Evolutionary conservation across 495 filamentous ascomycete genomes (phyloP).

Genomic region (Penicillium paradoxum): DNA sequence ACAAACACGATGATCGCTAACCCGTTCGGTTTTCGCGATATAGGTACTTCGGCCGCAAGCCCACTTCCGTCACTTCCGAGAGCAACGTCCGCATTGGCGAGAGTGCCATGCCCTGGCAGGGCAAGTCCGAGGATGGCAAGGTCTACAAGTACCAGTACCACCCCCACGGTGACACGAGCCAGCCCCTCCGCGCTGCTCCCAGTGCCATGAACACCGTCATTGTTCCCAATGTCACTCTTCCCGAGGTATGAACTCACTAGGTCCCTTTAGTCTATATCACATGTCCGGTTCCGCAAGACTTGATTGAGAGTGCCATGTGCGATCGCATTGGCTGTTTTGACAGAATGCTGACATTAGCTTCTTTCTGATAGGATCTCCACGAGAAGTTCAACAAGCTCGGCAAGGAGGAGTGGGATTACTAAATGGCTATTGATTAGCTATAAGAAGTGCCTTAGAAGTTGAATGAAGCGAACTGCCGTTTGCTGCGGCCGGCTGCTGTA

Average conservation of each 20-base stretch:
- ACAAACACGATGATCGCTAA: slow-evolving; percentile 11
- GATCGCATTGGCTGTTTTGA: slow-evolving; percentile 12
- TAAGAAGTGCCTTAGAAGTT: slow-evolving; percentile 8
- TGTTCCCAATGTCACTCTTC: slow-evolving; percentile 85
- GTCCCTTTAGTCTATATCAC: background rate
- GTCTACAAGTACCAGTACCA: slow-evolving; percentile 87
- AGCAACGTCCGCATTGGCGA: slow-evolving; percentile 65
- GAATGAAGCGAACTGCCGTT: slow-evolving; percentile 22
- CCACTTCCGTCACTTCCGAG: slow-evolving; percentile 81
- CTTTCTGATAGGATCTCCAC: slow-evolving; percentile 63
- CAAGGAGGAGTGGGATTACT: slow-evolving; percentile 68
- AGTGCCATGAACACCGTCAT: slow-evolving; percentile 92
- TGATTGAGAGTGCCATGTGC: background rate
- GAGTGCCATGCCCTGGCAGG: slow-evolving; percentile 86
- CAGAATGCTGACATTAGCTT: slow-evolving; percentile 3
- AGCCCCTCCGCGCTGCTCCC: slow-evolving; percentile 79
- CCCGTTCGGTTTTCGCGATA: slow-evolving; percentile 4
- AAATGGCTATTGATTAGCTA: slow-evolving; percentile 15
- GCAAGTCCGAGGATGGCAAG: slow-evolving; percentile 48
- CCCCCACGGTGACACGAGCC: slow-evolving; percentile 75
- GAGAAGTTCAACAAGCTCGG: slow-evolving; percentile 98
- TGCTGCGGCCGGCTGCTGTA: slow-evolving; percentile 65
- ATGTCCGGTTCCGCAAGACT: background rate
- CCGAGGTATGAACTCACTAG: slow-evolving; percentile 59
- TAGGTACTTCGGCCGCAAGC: slow-evolving; percentile 66